A percentile compares a stretch with the other conserved stretches of the same genome.
These are phyloP conservation scores for Colletotrichum orbiculare DNA, from an alignment of 2,329 filamentous ascomycete genomes.

Conservation along the genomic window DNA sequence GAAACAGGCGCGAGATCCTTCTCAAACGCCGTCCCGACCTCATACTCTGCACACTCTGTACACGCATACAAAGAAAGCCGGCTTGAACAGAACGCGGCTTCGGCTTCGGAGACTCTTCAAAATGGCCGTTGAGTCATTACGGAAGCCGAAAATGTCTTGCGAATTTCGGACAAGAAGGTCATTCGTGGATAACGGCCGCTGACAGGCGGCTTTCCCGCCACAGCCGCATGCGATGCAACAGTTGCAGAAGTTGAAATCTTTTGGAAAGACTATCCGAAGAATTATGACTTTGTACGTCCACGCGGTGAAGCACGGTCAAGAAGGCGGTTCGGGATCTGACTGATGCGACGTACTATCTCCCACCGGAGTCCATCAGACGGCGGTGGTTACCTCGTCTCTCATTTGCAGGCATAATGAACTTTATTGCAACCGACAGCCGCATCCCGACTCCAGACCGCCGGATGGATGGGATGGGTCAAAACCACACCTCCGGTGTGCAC, in stretches of 20 bases:
- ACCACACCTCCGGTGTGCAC: not conserved
- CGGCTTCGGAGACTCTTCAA: slow-evolving; percentile 6
- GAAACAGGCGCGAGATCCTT: slow-evolving; percentile 17
- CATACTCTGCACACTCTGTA: too few species aligned
- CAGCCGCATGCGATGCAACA: too few species aligned
- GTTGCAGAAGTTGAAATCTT: too few species aligned
- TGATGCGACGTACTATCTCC: not conserved
- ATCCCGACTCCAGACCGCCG: slow-evolving; percentile 13
- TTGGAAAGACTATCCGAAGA: too few species aligned
- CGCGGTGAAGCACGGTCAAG: too few species aligned
- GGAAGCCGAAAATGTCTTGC: not conserved
- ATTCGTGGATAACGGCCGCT: not conserved
- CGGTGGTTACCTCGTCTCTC: slow-evolving; percentile 4
- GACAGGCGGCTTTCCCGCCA: too few species aligned
- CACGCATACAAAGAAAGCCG: too few species aligned
- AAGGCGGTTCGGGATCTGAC: not conserved
- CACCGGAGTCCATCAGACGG: not conserved
- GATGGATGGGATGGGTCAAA: not conserved
- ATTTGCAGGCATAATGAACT: slow-evolving; percentile 6
- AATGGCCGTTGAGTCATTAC: not conserved
- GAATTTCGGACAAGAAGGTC: not conserved
- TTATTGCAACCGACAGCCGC: slow-evolving; percentile 13
- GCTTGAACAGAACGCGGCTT: not conserved
- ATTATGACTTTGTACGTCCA: too few species aligned
- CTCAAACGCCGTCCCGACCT: slow-evolving; percentile 7